phyloP scores from a whole-genome alignment of 1,284 basidiomycete genomes.

The Boletellus sp. region DNA sequence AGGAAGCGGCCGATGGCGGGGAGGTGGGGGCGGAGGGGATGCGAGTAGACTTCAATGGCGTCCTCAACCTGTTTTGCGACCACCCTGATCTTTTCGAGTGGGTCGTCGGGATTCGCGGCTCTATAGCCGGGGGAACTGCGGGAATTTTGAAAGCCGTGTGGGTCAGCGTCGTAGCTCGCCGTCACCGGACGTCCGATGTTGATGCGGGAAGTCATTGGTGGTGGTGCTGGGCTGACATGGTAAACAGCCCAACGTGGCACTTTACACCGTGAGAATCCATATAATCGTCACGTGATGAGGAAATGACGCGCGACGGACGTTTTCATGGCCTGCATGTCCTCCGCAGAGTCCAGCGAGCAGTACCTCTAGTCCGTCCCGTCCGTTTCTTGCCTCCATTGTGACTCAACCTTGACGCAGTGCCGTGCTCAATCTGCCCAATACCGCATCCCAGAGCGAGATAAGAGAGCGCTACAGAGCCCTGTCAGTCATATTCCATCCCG shows the following conservation, averaged over 20 bases:
- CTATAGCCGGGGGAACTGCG: conserved; percentile 67
- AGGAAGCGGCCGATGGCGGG: conserved; percentile 94
- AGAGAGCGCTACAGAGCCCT: conserved; percentile 68
- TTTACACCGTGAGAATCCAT: conserved; percentile 12
- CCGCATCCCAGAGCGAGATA: conserved; percentile 64
- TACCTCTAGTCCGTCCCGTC: conserved; percentile 24
- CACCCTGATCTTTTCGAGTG: conserved; percentile 79
- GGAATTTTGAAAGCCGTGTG: conserved; percentile 69
- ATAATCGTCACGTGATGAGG: conserved; percentile 24
- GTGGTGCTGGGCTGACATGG: not conserved
- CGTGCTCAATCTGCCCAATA: conserved; percentile 63
- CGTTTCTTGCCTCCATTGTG: not conserved
- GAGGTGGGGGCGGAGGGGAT: conserved; percentile 92
- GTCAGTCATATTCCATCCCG: conserved; percentile 82
- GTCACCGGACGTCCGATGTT: conserved; percentile 72
- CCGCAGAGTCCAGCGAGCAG: conserved; percentile 8
- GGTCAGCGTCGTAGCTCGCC: conserved; percentile 57
- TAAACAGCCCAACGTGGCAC: conserved; percentile 13
- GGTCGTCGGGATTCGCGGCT: conserved; percentile 75
- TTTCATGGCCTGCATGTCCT: conserved; percentile 1
- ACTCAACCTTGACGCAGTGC: conserved; percentile 35
- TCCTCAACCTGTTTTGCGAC: conserved; percentile 86
- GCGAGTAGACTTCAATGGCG: conserved; percentile 86
- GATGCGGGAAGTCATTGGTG: conserved; percentile 77
- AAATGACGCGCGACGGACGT: no score